These are phyloP conservation scores for Platanus orientalis DNA, from an alignment of 164 flowering plant genomes.

Conservation along the genomic window DNA sequence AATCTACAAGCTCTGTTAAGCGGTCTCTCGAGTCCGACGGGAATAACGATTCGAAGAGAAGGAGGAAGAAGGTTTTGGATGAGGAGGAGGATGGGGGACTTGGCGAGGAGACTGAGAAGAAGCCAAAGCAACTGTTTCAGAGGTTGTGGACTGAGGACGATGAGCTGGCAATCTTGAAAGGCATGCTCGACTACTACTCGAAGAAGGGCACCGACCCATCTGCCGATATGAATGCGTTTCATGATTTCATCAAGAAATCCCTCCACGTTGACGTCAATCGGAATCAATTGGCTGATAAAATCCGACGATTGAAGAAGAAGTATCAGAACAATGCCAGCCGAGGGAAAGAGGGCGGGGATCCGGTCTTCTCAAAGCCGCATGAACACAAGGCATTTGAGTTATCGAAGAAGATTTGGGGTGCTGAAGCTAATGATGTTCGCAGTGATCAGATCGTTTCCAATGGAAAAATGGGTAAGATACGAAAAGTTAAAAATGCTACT, in stretches of 20 bases:
- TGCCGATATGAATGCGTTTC: constrained; percentile 21
- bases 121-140: constrained; percentile 10
- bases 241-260: constrained; percentile 26
- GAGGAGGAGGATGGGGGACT: neutral
- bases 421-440: constrained; percentile 6
- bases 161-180: constrained; percentile 38
- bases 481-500: neutral
- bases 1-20: neutral
- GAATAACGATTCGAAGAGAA: neutral
- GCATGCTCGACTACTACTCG: constrained; percentile 26
- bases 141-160: constrained; percentile 45
- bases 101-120: neutral
- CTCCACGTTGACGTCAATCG: constrained; percentile 15
- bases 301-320: constrained; percentile 42
- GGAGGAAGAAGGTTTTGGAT: neutral
- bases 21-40: neutral
- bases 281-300: constrained; percentile 34
- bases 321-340: constrained; percentile 21
- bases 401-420: constrained; percentile 45
- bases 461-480: constrained; percentile 6
- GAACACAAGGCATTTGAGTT: constrained; percentile 28
- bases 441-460: neutral
- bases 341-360: constrained; percentile 22
- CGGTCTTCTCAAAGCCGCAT: constrained; percentile 32
- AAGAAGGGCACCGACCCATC: constrained; percentile 25